Percentiles rank a stretch among this genome's conserved stretches.
phyloP scores from a whole-genome alignment of 306 rosid species.

The Vachellia collinsii region DNA sequence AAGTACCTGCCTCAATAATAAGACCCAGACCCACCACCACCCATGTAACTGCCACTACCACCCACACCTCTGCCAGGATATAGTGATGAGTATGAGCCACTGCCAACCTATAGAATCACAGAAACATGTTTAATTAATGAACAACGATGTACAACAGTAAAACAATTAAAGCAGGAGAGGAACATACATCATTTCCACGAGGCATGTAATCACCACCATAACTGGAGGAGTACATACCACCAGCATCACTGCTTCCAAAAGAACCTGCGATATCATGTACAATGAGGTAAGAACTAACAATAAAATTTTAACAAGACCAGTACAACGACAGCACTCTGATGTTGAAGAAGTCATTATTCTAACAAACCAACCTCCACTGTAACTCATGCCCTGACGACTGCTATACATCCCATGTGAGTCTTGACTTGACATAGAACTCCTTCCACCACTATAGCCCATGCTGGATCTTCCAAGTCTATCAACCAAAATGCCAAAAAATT shows the following conservation, averaged over 20 bases:
- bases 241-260: slow-evolving; percentile 60
- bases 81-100: slow-evolving; percentile 76
- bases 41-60: slow-evolving; percentile 82
- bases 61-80: slow-evolving; percentile 75
- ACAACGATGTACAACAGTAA: slow-evolving; percentile 13
- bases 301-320: neutral
- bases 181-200: slow-evolving; percentile 86
- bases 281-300: slow-evolving; percentile 22
- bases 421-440: slow-evolving; percentile 70
- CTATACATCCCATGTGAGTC: slow-evolving; percentile 73
- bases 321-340: neutral
- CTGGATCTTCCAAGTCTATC: slow-evolving; percentile 76
- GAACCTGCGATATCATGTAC: slow-evolving; percentile 61
- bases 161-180: slow-evolving; percentile 24
- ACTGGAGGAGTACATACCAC: slow-evolving; percentile 84
- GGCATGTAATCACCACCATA: slow-evolving; percentile 76
- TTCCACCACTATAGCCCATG: slow-evolving; percentile 69
- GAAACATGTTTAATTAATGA: neutral
- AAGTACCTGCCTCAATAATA: slow-evolving; percentile 79
- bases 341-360: slow-evolving; percentile 27
- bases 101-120: slow-evolving; percentile 65
- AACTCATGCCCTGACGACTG: slow-evolving; percentile 69
- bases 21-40: slow-evolving; percentile 79
- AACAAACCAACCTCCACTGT: slow-evolving; percentile 57
- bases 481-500: slow-evolving; percentile 34